Conservation (phyloP, 2,329 filamentous ascomycete genomes). For the Orbilia quercus region DNA sequence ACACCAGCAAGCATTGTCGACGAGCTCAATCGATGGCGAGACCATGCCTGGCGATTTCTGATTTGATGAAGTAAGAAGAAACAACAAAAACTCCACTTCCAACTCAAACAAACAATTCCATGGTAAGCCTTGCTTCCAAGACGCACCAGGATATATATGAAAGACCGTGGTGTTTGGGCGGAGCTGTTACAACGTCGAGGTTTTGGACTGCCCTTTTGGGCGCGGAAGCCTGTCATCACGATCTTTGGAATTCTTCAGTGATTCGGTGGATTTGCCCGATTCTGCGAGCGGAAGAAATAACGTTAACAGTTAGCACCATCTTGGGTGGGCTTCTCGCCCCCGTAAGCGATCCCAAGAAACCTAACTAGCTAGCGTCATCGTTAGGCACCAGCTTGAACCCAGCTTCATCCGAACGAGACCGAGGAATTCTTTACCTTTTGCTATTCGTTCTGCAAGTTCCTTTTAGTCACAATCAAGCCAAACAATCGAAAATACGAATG, state of each 20-base stretch:
- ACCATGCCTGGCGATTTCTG: constrained; percentile 8
- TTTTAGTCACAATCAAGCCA: constrained; percentile 56
- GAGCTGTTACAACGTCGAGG: constrained; percentile 37
- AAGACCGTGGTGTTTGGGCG: constrained; percentile 22
- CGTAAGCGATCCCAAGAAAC: constrained; percentile 49
- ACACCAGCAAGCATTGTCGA: constrained; percentile 28
- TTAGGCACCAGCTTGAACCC: constrained; percentile 53
- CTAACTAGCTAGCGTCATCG: constrained; percentile 49
- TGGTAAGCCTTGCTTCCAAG: constrained; percentile 41
- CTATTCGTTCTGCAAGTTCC: constrained; percentile 42
- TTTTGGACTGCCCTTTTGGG: constrained; percentile 54
- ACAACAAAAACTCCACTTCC: constrained; percentile 38
- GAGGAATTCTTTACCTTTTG: constrained; percentile 51
- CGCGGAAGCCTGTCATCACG: constrained; percentile 49
- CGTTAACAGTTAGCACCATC: constrained; percentile 46
- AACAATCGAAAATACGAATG: constrained; percentile 47
- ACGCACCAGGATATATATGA: constrained; percentile 30
- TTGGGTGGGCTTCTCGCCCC: constrained; percentile 32
- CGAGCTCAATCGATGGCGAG: constrained; percentile 19
- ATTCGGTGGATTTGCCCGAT: constrained; percentile 55
- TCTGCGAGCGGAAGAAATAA: constrained; percentile 56
- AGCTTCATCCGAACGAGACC: constrained; percentile 55
- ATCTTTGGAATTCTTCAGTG: constrained; percentile 46
- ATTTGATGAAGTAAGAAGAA: constrained; percentile 55
- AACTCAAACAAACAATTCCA: constrained; percentile 27